Conservation (phyloP, 2,329 filamentous ascomycete genomes). For the Didymosphaeria variabile region DNA sequence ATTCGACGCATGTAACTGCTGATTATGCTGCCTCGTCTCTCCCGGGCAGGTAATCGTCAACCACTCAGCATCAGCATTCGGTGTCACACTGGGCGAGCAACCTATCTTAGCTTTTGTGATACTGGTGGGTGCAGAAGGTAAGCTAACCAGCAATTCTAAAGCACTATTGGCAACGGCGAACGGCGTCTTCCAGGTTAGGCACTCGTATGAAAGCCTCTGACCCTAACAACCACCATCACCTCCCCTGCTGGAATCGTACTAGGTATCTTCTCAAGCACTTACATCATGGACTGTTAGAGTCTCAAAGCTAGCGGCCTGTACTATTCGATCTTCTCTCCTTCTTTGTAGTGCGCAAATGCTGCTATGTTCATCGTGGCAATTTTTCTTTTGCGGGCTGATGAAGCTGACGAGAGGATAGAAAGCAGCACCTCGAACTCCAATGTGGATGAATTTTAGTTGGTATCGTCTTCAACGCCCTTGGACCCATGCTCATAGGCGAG, state of each 20-base stretch:
- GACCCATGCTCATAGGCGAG: conserved; percentile 27
- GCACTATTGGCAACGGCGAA: too few species aligned
- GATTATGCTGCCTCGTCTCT: conserved; percentile 29
- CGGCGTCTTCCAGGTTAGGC: not conserved
- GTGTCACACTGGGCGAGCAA: too few species aligned
- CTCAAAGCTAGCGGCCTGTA: not conserved
- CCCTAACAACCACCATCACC: not conserved
- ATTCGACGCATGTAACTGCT: conserved; percentile 32
- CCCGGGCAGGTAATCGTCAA: conserved; percentile 34
- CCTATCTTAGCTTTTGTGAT: too few species aligned
- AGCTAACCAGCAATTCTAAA: too few species aligned
- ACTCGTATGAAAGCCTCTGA: not conserved
- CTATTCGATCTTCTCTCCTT: not conserved
- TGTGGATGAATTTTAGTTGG: conserved; percentile 39
- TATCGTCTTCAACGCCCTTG: conserved; percentile 31
- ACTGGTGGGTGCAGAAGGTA: too few species aligned
- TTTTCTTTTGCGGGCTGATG: not conserved
- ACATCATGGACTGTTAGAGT: not conserved
- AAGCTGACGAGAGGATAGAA: conserved; percentile 2
- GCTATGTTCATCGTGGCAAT: conserved; percentile 16
- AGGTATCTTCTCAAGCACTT: not conserved
- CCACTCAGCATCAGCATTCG: conserved; percentile 32
- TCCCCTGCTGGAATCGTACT: not conserved
- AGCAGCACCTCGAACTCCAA: conserved; percentile 33
- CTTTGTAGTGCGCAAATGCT: not conserved